Base-by-base conservation (phyloP, 148 eudicot genomes). In the Polygonum aviculare region DNA sequence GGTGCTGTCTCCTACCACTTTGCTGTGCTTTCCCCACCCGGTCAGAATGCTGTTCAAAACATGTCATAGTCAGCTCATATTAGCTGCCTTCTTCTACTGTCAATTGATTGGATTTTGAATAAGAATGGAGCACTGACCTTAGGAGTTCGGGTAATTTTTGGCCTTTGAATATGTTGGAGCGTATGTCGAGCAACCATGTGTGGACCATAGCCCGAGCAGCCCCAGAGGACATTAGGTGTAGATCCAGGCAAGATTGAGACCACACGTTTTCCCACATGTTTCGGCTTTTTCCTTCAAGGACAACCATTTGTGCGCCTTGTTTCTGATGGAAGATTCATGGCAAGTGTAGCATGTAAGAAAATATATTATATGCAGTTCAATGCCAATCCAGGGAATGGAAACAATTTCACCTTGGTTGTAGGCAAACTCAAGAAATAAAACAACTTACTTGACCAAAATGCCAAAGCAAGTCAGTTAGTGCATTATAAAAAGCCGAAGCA, bases 11-110 rank as follows among this genome's bases (percentile, higher is more conserved):
- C 98, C 98, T 1, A 87, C 90, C 10, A 94, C 92, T 83, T 94
- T 94, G 90, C 98, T 94, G 83, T 94, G 98, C 75, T 94, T 94
- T 80, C 98, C 98, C 98, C 97, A 94, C 10, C 98, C 98, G 0
- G 98, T 94, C 76, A 94, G 78, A 69, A 94, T 94, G 88, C 98
- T 94, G 92, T 78, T 79, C 69, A 52, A 26, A 15, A 15, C 14
- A 33, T 4, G 69, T 63, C 39, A 7, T 63, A 14, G 71, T 65
- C 44, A 35, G 45, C 45, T 16, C 12, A 3, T 55, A 55, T 55
- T 0, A 44, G 1, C 31, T 26, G 31, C 9, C 47, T 7, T 57
- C 11, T 57, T 57, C 63, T 7, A 21, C 2, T 5, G 10, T 16
- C 15, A 6, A 19, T 1, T 1, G 0, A 54, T 33, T 85, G 67